These are phyloP conservation scores for Myxozyma geophila DNA, from an alignment of 805 yeast genomes.

Conservation along the genomic window DNA sequence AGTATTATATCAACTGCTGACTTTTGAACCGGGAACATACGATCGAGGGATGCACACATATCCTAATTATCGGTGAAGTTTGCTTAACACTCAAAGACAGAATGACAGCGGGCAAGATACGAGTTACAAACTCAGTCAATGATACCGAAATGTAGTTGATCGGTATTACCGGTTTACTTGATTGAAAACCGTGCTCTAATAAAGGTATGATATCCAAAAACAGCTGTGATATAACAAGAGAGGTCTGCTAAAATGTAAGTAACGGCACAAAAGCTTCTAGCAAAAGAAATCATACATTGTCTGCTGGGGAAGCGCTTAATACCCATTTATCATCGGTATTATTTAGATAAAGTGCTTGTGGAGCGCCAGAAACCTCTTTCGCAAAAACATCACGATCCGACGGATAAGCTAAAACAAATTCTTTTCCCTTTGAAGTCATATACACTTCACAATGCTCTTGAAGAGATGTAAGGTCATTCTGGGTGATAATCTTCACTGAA, in stretches of 20 bases:
- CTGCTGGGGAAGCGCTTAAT: neutral
- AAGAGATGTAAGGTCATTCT: neutral
- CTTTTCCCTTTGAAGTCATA: neutral
- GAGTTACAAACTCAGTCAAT: neutral
- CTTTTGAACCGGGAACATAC: neutral
- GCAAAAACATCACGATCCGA: neutral
- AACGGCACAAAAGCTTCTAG: neutral
- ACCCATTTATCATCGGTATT: neutral
- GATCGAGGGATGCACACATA: slow-evolving; percentile 1
- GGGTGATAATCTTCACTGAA: neutral
- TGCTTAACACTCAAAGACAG: neutral
- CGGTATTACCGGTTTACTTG: neutral
- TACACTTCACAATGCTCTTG: neutral
- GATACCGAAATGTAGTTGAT: slow-evolving; percentile 7
- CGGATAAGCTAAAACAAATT: neutral
- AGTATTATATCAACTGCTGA: no score
- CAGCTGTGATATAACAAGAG: neutral
- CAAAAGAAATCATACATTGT: neutral
- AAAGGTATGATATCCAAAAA: slow-evolving; percentile 4
- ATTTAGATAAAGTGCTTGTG: neutral
- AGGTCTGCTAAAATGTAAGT: neutral
- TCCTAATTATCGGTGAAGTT: neutral
- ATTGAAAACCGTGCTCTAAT: slow-evolving; percentile 1
- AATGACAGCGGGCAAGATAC: slow-evolving; percentile 11
- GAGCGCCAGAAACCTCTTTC: neutral